These are phyloP conservation scores for Cyberlindnera veronae DNA, from an alignment of 805 yeast genomes.

Conservation along the genomic window DNA sequence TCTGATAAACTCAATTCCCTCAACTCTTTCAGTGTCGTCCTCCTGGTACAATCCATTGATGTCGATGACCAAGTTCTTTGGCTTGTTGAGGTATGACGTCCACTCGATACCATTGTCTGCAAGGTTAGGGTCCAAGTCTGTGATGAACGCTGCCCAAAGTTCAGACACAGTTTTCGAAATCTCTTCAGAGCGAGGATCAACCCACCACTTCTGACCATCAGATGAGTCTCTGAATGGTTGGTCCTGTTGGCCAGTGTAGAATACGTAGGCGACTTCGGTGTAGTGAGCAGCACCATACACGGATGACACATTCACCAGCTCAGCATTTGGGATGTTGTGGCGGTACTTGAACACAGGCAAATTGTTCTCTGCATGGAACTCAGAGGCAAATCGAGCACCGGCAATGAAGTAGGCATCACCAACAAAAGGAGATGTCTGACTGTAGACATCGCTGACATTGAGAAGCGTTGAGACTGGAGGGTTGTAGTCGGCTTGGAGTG, in stretches of 20 bases:
- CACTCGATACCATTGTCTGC: constrained; percentile 9
- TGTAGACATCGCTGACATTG: constrained; percentile 2
- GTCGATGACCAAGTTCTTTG: too few species aligned
- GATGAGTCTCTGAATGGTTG: constrained; percentile 5
- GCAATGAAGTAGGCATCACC: constrained; percentile 16
- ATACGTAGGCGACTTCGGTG: constrained; percentile 11
- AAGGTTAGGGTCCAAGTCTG: constrained; percentile 12
- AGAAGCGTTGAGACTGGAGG: neutral
- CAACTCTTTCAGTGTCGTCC: constrained; percentile 9
- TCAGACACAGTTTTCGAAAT: constrained; percentile 9
- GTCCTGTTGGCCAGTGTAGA: constrained; percentile 9
- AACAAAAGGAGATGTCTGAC: constrained; percentile 4
- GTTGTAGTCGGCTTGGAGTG: constrained; percentile 17
- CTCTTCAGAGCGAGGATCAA: constrained; percentile 6
- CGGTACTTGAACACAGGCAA: constrained; percentile 12
- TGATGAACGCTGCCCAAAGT: constrained; percentile 12
- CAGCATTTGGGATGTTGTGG: constrained; percentile 10
- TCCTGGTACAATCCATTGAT: constrained; percentile 9
- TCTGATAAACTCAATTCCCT: constrained; percentile 4
- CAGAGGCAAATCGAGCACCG: constrained; percentile 12
- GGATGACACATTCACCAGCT: constrained; percentile 6
- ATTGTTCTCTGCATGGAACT: constrained; percentile 2
- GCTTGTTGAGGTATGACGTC: constrained; percentile 3
- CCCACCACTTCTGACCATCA: constrained; percentile 14
- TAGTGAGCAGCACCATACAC: constrained; percentile 8